phyloP scores from a whole-genome alignment of 371 early-diverging fungal genomes.

The Zychaea mexicana region DNA sequence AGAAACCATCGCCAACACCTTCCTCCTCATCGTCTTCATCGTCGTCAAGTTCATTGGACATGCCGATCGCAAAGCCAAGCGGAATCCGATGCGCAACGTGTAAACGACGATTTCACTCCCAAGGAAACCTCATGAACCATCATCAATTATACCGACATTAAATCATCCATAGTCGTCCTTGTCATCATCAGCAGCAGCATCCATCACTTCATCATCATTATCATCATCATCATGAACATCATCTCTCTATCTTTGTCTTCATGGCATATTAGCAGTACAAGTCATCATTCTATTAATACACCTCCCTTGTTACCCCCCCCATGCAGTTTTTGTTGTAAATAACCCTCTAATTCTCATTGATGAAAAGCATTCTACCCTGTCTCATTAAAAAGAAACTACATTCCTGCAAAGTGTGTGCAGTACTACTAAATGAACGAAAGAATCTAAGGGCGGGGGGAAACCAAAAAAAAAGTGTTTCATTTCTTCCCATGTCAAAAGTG shows the following conservation, averaged over 20 bases:
- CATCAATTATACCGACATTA: constrained; percentile 46
- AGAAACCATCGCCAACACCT: constrained; percentile 10
- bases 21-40: constrained; percentile 9
- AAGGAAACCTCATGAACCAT: constrained; percentile 40
- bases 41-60: constrained; percentile 2
- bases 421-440: too few species aligned
- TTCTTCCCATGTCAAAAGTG: too few species aligned
- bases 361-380: too few species aligned
- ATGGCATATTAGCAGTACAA: too few species aligned
- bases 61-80: background rate
- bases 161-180: background rate
- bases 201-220: background rate
- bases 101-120: constrained; percentile 42
- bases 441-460: too few species aligned
- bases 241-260: background rate
- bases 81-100: constrained; percentile 31
- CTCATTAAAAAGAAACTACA: too few species aligned
- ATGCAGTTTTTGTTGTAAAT: too few species aligned
- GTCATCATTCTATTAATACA: too few species aligned
- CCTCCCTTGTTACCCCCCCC: too few species aligned
- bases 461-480: too few species aligned
- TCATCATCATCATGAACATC: background rate
- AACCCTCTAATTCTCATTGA: too few species aligned
- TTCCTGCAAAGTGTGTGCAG: too few species aligned
- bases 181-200: background rate